These are phyloP conservation scores for Oryza meyeriana DNA, from an alignment of 176 grass and related monocot genomes.

Conservation along the genomic window DNA sequence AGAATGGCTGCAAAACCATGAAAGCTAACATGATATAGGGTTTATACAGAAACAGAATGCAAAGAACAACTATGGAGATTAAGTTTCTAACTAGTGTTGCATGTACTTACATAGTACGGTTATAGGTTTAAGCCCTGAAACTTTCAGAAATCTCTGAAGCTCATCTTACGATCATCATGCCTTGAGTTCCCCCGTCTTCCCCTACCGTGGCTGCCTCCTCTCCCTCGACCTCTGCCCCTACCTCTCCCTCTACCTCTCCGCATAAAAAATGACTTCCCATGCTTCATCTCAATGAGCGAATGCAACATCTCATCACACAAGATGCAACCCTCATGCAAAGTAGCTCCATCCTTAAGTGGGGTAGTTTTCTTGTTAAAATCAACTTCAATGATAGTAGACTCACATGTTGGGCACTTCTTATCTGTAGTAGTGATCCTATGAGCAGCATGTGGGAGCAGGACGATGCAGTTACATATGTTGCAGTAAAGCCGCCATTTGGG, in stretches of 20 bases:
- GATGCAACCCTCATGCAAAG: slow-evolving; percentile 86
- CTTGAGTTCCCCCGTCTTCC: slow-evolving; percentile 54
- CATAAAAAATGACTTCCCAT: slow-evolving; percentile 77
- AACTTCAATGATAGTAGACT: slow-evolving; percentile 89
- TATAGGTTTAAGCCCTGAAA: neutral
- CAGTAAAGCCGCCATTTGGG: slow-evolving; percentile 93
- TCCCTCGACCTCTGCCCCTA: slow-evolving; percentile 52
- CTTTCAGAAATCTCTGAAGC: slow-evolving; percentile 84
- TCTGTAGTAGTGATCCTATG: slow-evolving; percentile 71
- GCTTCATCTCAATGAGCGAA: slow-evolving; percentile 90
- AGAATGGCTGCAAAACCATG: neutral
- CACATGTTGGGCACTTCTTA: slow-evolving; percentile 75
- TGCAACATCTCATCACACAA: slow-evolving; percentile 93
- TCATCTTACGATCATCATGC: slow-evolving; percentile 90
- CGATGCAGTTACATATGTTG: slow-evolving; percentile 88
- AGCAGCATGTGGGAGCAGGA: slow-evolving; percentile 73
- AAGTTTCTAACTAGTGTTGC: neutral
- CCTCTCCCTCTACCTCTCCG: slow-evolving; percentile 63
- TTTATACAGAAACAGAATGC: neutral
- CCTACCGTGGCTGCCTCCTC: slow-evolving; percentile 40
- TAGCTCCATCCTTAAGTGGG: slow-evolving; percentile 67
- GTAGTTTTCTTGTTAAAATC: slow-evolving; percentile 99
- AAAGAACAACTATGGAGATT: neutral
- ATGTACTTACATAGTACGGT: neutral
- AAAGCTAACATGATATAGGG: neutral